These are phyloP conservation scores for Penicilliopsis zonata DNA, from an alignment of 495 filamentous ascomycete species.

Conservation along the genomic window DNA sequence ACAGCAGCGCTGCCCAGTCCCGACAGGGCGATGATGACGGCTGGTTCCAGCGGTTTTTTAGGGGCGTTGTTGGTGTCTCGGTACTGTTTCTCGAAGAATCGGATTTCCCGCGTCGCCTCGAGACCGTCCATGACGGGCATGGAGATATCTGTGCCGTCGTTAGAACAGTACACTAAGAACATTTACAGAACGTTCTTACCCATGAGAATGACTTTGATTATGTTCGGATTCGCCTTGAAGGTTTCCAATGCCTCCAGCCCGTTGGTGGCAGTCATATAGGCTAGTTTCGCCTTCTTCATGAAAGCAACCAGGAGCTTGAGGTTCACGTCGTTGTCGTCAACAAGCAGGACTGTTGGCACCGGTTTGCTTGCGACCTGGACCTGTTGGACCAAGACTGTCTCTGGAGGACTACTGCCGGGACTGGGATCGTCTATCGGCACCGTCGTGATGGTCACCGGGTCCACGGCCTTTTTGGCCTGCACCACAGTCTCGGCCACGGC, in stretches of 20 bases:
- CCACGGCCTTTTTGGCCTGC: too few relatives aligned
- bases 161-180: too few relatives aligned
- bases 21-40: conserved; percentile 24
- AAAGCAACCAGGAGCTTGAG: conserved; percentile 18
- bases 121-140: conserved; percentile 82
- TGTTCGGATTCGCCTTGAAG: conserved; percentile 16
- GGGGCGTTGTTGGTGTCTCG: conserved; percentile 1
- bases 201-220: conserved; percentile 38
- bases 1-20: conserved; percentile 18
- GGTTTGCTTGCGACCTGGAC: not conserved
- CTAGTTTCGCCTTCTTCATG: conserved; percentile 23
- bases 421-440: too few relatives aligned
- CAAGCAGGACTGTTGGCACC: conserved; percentile 12
- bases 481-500: too few relatives aligned
- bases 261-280: conserved; percentile 27
- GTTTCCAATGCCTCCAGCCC: conserved; percentile 41
- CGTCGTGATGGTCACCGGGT: too few relatives aligned
- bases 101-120: conserved; percentile 59
- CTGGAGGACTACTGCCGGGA: too few relatives aligned
- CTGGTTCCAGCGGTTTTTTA: not conserved
- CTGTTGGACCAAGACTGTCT: too few relatives aligned
- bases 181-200: conserved; percentile 25
- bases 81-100: conserved; percentile 45
- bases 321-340: conserved; percentile 30
- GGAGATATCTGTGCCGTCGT: conserved; percentile 51